Evolutionary conservation across 192 early-diverging fungal species (phyloP).

Genomic region (Coemansia sp.): DNA sequence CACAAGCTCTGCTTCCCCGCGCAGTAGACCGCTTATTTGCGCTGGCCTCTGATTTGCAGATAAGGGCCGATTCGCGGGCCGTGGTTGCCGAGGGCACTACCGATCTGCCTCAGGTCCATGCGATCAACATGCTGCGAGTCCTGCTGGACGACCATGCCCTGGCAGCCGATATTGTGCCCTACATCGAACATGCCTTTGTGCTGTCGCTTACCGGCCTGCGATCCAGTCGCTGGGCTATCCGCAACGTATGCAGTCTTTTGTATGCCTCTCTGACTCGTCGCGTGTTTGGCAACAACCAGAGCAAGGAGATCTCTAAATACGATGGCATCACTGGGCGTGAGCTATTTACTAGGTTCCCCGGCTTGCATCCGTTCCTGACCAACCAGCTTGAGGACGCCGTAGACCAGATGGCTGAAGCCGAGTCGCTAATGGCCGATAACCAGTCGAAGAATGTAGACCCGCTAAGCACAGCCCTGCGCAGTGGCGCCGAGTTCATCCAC

Average conservation of each 20-base stretch:
- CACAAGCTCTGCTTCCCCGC: conserved; percentile 59
- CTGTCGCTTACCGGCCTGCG: conserved; percentile 79
- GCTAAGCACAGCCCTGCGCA: conserved; percentile 20
- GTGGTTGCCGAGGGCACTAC: conserved; percentile 56
- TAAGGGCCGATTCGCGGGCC: not conserved
- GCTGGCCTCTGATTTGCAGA: conserved; percentile 47
- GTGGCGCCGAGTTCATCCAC: conserved; percentile 62
- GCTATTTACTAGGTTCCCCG: conserved; percentile 86
- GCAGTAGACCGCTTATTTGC: conserved; percentile 70
- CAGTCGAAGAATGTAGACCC: not conserved
- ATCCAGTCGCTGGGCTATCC: conserved; percentile 81
- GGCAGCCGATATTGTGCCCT: conserved; percentile 68
- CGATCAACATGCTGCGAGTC: conserved; percentile 82
- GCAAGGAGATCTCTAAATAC: conserved; percentile 66
- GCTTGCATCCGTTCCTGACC: conserved; percentile 73
- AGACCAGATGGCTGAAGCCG: conserved; percentile 46
- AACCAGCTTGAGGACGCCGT: conserved; percentile 72
- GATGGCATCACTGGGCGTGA: conserved; percentile 84
- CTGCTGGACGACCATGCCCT: conserved; percentile 84
- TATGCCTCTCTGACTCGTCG: conserved; percentile 82
- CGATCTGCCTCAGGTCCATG: conserved; percentile 91
- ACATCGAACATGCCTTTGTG: conserved; percentile 72
- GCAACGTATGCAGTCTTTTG: conserved; percentile 92
- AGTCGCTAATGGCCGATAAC: not conserved
- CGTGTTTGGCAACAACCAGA: conserved; percentile 80